Conservation (phyloP, 495 filamentous ascomycete species). For the Penicillium desertorum region DNA sequence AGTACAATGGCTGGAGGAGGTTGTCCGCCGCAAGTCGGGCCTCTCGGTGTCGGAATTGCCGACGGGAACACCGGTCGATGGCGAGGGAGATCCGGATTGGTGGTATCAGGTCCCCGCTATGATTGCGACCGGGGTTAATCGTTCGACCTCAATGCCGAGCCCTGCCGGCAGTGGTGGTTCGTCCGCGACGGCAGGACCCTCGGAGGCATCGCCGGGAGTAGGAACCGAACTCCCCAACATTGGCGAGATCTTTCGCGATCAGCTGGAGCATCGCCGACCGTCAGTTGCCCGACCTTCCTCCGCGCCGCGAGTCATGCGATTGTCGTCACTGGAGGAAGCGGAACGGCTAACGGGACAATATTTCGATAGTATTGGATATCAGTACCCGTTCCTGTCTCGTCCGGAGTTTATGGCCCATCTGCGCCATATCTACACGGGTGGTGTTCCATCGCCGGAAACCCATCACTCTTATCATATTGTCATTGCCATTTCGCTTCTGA, state of each 20-base stretch:
- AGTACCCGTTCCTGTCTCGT: conserved; percentile 46
- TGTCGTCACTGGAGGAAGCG: conserved; percentile 44
- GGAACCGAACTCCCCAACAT: conserved; percentile 44
- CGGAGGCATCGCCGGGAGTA: conserved; percentile 26
- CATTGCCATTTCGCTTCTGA: conserved; percentile 42
- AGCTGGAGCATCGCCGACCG: conserved; percentile 44
- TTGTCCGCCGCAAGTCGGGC: conserved; percentile 42
- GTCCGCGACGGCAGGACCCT: conserved; percentile 22
- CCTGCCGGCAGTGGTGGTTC: conserved; percentile 29
- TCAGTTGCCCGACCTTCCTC: conserved; percentile 40
- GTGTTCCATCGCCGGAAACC: conserved; percentile 37
- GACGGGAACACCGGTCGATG: conserved; percentile 38
- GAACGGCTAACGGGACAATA: conserved; percentile 39
- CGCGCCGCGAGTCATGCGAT: conserved; percentile 38
- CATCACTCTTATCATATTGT: conserved; percentile 46
- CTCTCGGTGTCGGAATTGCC: conserved; percentile 37
- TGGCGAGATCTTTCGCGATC: conserved; percentile 48
- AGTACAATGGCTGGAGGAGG: conserved; percentile 50
- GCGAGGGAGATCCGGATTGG: conserved; percentile 41
- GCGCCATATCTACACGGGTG: conserved; percentile 42
- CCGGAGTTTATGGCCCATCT: conserved; percentile 39
- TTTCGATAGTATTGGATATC: conserved; percentile 47
- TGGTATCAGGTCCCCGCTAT: conserved; percentile 47
- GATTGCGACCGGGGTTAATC: conserved; percentile 36
- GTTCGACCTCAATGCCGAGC: conserved; percentile 23